phyloP scores from a whole-genome alignment of 352 stramenopile species.

The Phytophthora hibernalis region DNA sequence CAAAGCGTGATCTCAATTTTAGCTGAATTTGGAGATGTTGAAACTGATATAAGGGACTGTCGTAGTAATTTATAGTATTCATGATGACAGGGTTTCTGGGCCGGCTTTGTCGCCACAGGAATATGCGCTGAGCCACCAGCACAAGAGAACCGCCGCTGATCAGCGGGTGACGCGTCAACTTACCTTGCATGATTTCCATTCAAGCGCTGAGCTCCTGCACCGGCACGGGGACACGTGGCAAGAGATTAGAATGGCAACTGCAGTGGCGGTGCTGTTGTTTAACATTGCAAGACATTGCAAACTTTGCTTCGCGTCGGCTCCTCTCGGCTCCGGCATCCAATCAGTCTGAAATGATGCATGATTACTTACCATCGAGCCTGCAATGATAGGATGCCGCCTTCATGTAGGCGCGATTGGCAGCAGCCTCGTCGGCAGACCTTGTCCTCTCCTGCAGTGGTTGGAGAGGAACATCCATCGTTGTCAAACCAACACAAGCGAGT shows the following conservation, averaged over 20 bases:
- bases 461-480: too few relatives aligned
- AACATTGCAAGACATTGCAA: not conserved
- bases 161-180: too few relatives aligned
- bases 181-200: conserved; percentile 27
- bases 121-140: conserved; percentile 39
- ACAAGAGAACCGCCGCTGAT: conserved; percentile 17
- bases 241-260: not conserved
- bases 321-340: conserved; percentile 26
- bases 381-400: conserved; percentile 31
- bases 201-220: not conserved
- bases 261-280: not conserved
- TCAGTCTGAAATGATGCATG: conserved; percentile 27
- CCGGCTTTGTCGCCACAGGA: conserved; percentile 24
- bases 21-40: not conserved
- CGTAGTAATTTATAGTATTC: not conserved
- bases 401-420: conserved; percentile 6
- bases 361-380: conserved; percentile 15
- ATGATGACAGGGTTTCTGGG: not conserved
- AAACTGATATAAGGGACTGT: not conserved
- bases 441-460: not conserved
- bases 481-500: not conserved
- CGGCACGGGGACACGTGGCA: conserved; percentile 29
- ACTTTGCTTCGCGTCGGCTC: conserved; percentile 14
- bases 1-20: not conserved
- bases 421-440: conserved; percentile 8